Percentiles rank a stretch among this genome's conserved stretches.
Conservation (phyloP, 2,329 filamentous ascomycete genomes). For the Trichoderma guizhouense region DNA sequence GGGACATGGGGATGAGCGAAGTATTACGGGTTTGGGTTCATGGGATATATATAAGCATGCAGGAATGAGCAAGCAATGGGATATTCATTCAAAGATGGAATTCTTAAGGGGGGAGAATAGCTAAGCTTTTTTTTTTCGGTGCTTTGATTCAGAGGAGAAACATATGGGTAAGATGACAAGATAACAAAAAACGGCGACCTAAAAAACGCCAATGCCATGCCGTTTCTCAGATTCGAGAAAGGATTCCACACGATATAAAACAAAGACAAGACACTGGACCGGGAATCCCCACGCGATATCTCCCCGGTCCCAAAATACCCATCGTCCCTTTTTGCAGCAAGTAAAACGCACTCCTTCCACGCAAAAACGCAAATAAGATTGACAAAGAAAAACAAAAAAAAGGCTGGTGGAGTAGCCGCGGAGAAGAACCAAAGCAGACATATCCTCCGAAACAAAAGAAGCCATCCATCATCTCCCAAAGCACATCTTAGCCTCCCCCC, state of each 20-base stretch:
- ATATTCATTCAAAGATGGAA: not conserved
- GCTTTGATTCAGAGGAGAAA: not conserved
- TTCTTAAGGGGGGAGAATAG: not conserved
- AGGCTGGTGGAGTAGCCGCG: constrained; percentile 1
- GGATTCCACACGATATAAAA: not conserved
- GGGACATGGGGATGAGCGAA: not conserved
- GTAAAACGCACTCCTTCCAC: not conserved
- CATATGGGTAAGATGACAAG: not conserved
- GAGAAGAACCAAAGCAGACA: not conserved
- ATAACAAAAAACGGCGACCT: constrained; percentile 6
- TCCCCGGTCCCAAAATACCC: not conserved
- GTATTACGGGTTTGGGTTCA: not conserved
- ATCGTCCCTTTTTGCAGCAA: not conserved
- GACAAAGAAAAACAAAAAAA: not conserved
- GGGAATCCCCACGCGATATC: not conserved
- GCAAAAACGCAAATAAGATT: not conserved
- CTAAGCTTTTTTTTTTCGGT: not conserved
- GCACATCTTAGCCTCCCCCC: not conserved
- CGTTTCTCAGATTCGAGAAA: constrained; percentile 20
- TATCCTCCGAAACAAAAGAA: not conserved
- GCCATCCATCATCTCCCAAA: constrained; percentile 5
- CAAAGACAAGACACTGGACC: not conserved
- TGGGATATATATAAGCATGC: not conserved
- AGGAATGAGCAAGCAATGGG: not conserved
- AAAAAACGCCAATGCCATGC: constrained; percentile 15